phyloP scores from a whole-genome alignment of 2,329 filamentous ascomycete genomes.

The Arthrobotrys iridis region DNA sequence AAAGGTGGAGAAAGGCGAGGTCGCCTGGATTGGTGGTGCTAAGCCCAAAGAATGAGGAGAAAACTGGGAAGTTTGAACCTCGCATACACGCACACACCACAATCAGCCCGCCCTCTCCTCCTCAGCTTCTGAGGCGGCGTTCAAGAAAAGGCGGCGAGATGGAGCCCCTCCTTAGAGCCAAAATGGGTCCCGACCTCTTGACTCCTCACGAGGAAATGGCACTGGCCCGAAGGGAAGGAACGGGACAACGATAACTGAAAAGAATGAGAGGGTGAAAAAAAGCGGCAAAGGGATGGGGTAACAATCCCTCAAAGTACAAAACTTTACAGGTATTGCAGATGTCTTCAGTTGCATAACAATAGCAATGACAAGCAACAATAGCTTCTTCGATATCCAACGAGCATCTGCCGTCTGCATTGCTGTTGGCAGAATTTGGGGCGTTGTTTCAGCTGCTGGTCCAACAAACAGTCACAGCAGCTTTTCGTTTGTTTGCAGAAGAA shows the following conservation, averaged over 20 bases:
- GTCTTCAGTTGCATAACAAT: not conserved
- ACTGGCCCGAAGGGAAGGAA: conserved; percentile 11
- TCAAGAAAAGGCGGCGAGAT: conserved; percentile 15
- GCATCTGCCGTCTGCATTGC: conserved; percentile 3
- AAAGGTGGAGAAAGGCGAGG: conserved; percentile 33
- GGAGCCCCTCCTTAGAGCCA: conserved; percentile 34
- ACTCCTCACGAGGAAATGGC: conserved; percentile 46
- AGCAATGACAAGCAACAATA: conserved; percentile 1
- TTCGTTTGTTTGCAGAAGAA: conserved; percentile 18
- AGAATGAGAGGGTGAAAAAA: too few species aligned
- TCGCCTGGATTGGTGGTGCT: conserved; percentile 44
- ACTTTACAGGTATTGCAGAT: not conserved
- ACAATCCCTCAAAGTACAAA: conserved; percentile 9
- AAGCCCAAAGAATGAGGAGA: conserved; percentile 49
- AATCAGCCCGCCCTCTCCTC: conserved; percentile 39
- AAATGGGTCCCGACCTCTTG: conserved; percentile 8
- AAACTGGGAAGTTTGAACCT: conserved; percentile 48
- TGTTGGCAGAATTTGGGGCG: conserved; percentile 12
- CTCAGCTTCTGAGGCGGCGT: conserved; percentile 30
- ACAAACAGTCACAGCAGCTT: conserved; percentile 45
- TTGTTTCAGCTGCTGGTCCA: conserved; percentile 46
- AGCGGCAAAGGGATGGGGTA: conserved; percentile 14
- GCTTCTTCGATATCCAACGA: conserved; percentile 8
- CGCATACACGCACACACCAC: conserved; percentile 44
- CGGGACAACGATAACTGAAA: not conserved